Percentiles rank a stretch among this genome's conserved stretches.
phyloP scores from a whole-genome alignment of 1,284 basidiomycete genomes.

The Boletus holoroseus region DNA sequence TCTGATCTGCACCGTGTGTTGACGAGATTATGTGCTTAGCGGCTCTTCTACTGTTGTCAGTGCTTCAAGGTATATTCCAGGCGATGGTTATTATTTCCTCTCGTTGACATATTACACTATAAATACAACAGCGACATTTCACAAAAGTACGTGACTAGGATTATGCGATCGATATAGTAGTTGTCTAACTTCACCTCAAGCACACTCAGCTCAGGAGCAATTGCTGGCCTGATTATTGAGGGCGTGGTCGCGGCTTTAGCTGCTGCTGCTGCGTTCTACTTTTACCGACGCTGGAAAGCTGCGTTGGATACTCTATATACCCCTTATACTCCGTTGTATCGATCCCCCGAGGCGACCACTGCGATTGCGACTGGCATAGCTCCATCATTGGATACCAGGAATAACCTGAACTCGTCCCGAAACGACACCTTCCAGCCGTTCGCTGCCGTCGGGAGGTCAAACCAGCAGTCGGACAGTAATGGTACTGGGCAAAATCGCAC shows the following conservation, averaged over 20 bases:
- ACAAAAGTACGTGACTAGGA: conserved; percentile 13
- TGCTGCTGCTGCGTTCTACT: conserved; percentile 16
- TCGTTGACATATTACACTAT: neutral
- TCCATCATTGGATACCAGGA: conserved; percentile 8
- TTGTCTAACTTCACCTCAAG: conserved; percentile 8
- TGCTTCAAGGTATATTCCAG: conserved; percentile 13
- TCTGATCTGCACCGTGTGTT: neutral
- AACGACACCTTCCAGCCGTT: neutral
- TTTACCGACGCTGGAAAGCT: conserved; percentile 26
- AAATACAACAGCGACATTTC: neutral
- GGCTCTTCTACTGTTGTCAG: neutral
- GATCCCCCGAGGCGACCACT: conserved; percentile 4
- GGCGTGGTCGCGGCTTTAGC: conserved; percentile 17
- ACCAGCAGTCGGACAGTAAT: neutral
- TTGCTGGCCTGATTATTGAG: conserved; percentile 23
- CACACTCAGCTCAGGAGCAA: conserved; percentile 22
- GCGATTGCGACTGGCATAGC: conserved; percentile 4
- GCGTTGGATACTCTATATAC: neutral
- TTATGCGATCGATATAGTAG: neutral
- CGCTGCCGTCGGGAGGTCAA: neutral
- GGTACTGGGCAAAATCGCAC: neutral
- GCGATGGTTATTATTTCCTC: neutral
- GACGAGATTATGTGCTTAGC: neutral
- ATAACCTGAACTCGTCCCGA: neutral
- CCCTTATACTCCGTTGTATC: conserved; percentile 5